These are phyloP conservation scores for Haplosporangium sp. DNA, from an alignment of 371 early-diverging fungal species.

Conservation along the genomic window DNA sequence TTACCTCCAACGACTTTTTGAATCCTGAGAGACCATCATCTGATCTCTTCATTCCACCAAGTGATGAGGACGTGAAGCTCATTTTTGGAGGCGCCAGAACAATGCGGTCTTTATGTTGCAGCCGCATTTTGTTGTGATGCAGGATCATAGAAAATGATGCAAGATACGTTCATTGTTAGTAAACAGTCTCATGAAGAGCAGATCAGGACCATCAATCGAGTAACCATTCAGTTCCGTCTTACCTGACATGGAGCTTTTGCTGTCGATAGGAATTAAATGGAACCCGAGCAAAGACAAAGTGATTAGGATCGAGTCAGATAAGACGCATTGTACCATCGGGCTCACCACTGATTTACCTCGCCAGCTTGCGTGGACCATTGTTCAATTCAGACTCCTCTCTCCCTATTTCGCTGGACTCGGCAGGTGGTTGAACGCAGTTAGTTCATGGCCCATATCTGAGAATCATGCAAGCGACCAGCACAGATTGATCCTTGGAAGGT, in stretches of 20 bases:
- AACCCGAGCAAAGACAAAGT: not conserved
- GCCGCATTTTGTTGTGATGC: not conserved
- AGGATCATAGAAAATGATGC: too few relatives aligned
- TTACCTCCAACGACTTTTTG: conserved; percentile 40
- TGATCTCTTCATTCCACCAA: conserved; percentile 63
- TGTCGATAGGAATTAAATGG: not conserved
- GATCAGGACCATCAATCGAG: not conserved
- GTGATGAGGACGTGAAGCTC: conserved; percentile 66
- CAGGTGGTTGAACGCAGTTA: not conserved
- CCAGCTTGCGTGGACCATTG: conserved; percentile 15
- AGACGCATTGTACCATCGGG: not conserved
- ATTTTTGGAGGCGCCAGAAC: conserved; percentile 69
- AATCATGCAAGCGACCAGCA: not conserved
- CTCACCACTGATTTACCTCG: conserved; percentile 10
- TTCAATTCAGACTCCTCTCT: conserved; percentile 39
- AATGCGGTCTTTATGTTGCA: conserved; percentile 54
- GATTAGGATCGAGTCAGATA: not conserved
- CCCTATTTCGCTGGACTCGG: conserved; percentile 21
- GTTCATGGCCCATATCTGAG: not conserved
- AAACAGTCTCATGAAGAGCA: not conserved
- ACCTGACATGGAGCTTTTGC: conserved; percentile 31
- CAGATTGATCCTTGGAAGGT: not conserved
- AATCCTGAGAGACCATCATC: conserved; percentile 54
- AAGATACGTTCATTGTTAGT: too few relatives aligned
- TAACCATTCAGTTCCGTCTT: not conserved